Base-by-base conservation (phyloP, 441 rosid genomes). In the Theobroma grandiflorum region DNA sequence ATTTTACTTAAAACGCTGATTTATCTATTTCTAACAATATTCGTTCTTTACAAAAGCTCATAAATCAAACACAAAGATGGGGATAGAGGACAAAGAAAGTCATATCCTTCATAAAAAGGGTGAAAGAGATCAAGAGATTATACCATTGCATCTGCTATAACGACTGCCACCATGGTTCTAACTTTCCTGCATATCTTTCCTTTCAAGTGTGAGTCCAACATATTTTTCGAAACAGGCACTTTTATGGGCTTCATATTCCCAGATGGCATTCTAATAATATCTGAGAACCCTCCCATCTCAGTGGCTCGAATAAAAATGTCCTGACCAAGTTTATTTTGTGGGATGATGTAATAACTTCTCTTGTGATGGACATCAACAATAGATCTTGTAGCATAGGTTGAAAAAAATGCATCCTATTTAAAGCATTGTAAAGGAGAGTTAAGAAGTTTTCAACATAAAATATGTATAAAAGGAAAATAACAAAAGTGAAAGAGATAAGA, bases 251-350 rank as follows among this genome's bases (percentile, higher is more conserved):
- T 94, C 82, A 79, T 80, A 89, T 93, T 97, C 78, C 98, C 99
- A 85, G 99, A 94, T 80, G 98, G 97, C 98, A 97, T 92, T 86
- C 90, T 91, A 77, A 87, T 81, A 65, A 91, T 81, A 82, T 91
- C 89, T 10, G 90, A 83, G 50, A 84, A 85, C 61, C 94, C 97
- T 81, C 84, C 84, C 79, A 83, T 86, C 86, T 95, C 96, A 47
- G 90, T 86, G 69, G 94, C 91, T 74, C 97, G 91, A 63, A 97
- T 87, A 83, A 89, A 95, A 84, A 97, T 93, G 82, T 97, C 99
- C 85, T 89, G 94, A 78, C 99, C 99, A 85, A 97, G 96, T 87
- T 94, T 94, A 89, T 97, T 97, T 83, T 90, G 93, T 47, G 99
- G 98, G 81, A 95, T 87, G 85, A 97, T 90, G 74, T 84, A 95